These are phyloP conservation scores for Tolypocladium amazonense DNA, from an alignment of 2,329 filamentous ascomycete genomes.

Conservation along the genomic window DNA sequence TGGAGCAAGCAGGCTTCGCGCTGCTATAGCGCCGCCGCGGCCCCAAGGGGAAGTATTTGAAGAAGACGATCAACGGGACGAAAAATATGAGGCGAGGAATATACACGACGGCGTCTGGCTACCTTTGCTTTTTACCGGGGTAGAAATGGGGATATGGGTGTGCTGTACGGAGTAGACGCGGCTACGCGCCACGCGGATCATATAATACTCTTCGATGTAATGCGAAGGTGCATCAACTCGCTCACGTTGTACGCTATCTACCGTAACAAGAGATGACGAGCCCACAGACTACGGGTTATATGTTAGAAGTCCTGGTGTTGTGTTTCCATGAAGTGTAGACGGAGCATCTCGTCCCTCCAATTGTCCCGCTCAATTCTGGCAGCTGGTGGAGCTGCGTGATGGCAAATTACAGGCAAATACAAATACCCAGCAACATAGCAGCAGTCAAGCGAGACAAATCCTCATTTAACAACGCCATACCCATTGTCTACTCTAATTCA, in stretches of 20 bases:
- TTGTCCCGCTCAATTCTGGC: too few species aligned
- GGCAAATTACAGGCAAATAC: too few species aligned
- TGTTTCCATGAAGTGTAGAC: too few species aligned
- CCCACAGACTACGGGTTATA: too few species aligned
- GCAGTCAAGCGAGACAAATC: not conserved
- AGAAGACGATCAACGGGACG: not conserved
- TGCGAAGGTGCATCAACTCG: not conserved
- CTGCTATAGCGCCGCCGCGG: conserved; percentile 15
- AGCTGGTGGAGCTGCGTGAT: too few species aligned
- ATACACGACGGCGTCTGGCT: not conserved
- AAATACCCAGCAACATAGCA: too few species aligned
- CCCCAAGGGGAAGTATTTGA: not conserved
- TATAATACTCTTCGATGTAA: not conserved
- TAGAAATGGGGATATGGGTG: not conserved
- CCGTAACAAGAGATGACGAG: too few species aligned
- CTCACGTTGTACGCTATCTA: not conserved
- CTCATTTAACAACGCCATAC: too few species aligned
- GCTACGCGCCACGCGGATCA: not conserved
- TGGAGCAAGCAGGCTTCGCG: conserved; percentile 43
- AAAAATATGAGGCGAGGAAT: too few species aligned
- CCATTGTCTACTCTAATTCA: too few species aligned
- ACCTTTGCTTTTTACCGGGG: not conserved
- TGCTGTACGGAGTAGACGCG: not conserved
- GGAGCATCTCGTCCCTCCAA: too few species aligned
- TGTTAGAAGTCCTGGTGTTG: too few species aligned